Percentiles rank a stretch among this genome's conserved stretches.
Conservation (phyloP, 768 basidiomycete species). For the Kwoniella europaea region DNA sequence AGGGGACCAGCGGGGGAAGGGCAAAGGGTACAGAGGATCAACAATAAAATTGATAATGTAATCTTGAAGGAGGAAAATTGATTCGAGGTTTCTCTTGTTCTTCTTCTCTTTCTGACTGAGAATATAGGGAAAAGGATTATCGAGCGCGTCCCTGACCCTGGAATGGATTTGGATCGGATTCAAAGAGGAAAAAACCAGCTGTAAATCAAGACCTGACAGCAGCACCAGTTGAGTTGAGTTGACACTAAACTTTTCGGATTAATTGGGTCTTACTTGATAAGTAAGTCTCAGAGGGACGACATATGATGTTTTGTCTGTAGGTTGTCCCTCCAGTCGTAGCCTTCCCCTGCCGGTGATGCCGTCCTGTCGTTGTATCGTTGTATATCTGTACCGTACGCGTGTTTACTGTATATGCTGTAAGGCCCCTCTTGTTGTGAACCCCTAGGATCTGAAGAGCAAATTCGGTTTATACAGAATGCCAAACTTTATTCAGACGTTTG, state of each 20-base stretch:
- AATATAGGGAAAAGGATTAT: neutral
- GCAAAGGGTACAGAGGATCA: neutral
- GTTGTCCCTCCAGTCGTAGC: too few relatives aligned
- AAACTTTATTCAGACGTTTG: conserved; percentile 1
- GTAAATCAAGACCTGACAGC: neutral
- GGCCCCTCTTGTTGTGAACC: neutral
- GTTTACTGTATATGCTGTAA: neutral
- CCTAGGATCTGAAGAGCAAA: neutral
- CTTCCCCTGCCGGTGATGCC: too few relatives aligned
- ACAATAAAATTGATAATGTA: neutral
- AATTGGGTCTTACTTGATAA: conserved; percentile 7
- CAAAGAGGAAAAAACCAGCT: too few relatives aligned
- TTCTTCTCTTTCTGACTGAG: neutral
- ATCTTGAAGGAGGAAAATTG: too few relatives aligned
- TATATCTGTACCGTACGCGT: neutral
- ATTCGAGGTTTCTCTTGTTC: neutral
- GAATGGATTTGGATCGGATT: neutral
- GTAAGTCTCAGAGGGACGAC: neutral
- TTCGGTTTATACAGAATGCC: conserved; percentile 9
- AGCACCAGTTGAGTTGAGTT: neutral
- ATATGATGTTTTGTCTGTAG: neutral
- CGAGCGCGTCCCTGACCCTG: conserved; percentile 15
- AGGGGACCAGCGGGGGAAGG: neutral
- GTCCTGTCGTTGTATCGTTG: too few relatives aligned
- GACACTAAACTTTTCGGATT: conserved; percentile 10